Percentiles rank a stretch among this genome's conserved stretches.
Evolutionary conservation across 176 grass and related monocot genomes (phyloP).

Genomic region (Musa troglodytarum): DNA sequence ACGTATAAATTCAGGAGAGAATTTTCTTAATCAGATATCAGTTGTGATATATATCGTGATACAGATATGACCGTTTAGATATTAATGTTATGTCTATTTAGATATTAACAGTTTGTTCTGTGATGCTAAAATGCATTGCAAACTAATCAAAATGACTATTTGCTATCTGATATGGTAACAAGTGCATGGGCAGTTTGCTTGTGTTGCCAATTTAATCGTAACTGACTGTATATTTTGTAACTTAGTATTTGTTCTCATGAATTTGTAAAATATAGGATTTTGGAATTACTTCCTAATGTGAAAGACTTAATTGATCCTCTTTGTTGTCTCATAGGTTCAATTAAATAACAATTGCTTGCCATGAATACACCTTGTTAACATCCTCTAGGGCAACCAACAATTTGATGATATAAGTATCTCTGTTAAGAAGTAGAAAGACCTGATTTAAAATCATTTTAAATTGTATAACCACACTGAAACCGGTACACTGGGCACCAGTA

Average conservation of each 20-base stretch:
- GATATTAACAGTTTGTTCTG: not conserved
- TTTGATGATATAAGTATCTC: not conserved
- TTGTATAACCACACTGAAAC: not conserved
- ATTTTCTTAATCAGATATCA: not conserved
- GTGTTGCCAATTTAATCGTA: too few relatives aligned
- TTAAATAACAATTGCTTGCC: too few relatives aligned
- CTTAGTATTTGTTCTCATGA: not conserved
- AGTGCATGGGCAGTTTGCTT: too few relatives aligned
- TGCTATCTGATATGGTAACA: not conserved
- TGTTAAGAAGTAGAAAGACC: not conserved
- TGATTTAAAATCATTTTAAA: not conserved
- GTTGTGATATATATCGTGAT: not conserved
- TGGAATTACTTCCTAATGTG: not conserved
- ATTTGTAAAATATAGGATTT: not conserved
- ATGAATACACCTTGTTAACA: too few relatives aligned
- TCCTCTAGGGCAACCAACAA: too few relatives aligned
- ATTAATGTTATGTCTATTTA: not conserved
- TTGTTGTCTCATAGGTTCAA: not conserved
- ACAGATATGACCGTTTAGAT: too few relatives aligned
- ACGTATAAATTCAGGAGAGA: not conserved
- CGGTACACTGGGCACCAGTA: not conserved
- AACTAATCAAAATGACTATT: not conserved
- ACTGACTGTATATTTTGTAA: not conserved
- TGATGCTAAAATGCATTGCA: not conserved
- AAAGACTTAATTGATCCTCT: not conserved